Base-by-base conservation (phyloP, 129 eudicot species). In the Flaveria sonorensis region DNA sequence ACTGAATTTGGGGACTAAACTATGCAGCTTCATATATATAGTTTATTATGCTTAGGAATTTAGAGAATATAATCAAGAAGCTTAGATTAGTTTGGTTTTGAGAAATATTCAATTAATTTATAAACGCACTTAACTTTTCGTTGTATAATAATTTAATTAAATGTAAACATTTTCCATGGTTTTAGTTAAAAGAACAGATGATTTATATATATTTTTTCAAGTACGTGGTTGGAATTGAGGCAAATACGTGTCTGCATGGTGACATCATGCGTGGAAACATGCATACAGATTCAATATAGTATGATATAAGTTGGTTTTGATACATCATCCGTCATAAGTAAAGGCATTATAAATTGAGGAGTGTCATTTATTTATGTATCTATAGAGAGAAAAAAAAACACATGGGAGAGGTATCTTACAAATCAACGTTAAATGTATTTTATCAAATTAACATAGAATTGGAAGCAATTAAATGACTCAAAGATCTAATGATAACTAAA, bases 31-130 rank as follows among this genome's bases (percentile, higher is more conserved):
- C 47, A 14, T 53, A 20, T 32, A 20, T 32, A 79, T 79, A 60
- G 28, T 79, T 79, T 61, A 79, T 70, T 62, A n/a, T 71, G 14
- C 56, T 71, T 71, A 72, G 73, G 83, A 79, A 72, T 79, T 51
- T 48, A 62, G 55, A 51, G 15, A 40, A 62, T 50, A 50, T 32
- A 55, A 77, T 62, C 67, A 60, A 79, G 83, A 79, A 79, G 67
- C 46, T 79, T 72, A 73, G 73, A 39, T 71, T 72, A 23, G 19
- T 61, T 71, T 72, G 15, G 20, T 78, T 46, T 46, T 55, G 55
- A 69, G 3, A 56, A 16, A 23, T 50, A 66, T 66, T 50, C 16
- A 36, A 40, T 68, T 68, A 40, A 21, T 36, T 36, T 52, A 52
- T 24, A 1, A 32, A 47, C 47, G 43, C 81, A 68, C 76, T 50